phyloP scores from a whole-genome alignment of 495 filamentous ascomycete species.

The Aspergillus diversus region DNA sequence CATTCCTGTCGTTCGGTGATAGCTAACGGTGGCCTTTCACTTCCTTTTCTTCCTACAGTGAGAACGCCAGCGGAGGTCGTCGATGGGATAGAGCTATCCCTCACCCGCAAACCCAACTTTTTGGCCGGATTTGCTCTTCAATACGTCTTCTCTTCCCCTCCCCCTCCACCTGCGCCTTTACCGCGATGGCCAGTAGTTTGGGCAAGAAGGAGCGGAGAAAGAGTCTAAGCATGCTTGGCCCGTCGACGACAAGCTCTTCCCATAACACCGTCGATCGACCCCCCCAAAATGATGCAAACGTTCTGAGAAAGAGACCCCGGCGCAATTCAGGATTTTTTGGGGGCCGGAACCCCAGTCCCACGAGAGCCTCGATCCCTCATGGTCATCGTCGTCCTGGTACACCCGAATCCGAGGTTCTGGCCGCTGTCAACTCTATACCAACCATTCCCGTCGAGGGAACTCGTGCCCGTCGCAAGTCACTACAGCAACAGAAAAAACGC shows the following conservation, averaged over 20 bases:
- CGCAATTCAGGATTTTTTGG: constrained; percentile 53
- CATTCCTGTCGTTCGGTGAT: constrained; percentile 23
- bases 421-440: constrained; percentile 27
- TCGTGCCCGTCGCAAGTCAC: constrained; percentile 45
- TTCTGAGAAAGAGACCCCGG: constrained; percentile 42
- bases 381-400: constrained; percentile 38
- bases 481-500: constrained; percentile 52
- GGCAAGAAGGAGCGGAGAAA: constrained; percentile 50
- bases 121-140: constrained; percentile 9
- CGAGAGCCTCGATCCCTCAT: constrained; percentile 23
- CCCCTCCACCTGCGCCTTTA: constrained; percentile 22
- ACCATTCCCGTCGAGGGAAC: constrained; percentile 32
- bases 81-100: constrained; percentile 33
- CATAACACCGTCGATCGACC: constrained; percentile 40
- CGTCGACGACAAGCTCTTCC: constrained; percentile 33
- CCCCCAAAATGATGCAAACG: constrained; percentile 42
- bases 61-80: constrained; percentile 38
- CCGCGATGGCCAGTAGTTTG: constrained; percentile 45
- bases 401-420: constrained; percentile 32
- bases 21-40: constrained; percentile 21
- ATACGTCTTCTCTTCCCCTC: constrained; percentile 15
- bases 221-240: constrained; percentile 47
- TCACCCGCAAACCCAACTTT: constrained; percentile 23
- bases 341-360: constrained; percentile 33
- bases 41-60: constrained; percentile 26